These are phyloP conservation scores for Glycine tomentella DNA, from an alignment of 306 rosid genomes.

Conservation along the genomic window DNA sequence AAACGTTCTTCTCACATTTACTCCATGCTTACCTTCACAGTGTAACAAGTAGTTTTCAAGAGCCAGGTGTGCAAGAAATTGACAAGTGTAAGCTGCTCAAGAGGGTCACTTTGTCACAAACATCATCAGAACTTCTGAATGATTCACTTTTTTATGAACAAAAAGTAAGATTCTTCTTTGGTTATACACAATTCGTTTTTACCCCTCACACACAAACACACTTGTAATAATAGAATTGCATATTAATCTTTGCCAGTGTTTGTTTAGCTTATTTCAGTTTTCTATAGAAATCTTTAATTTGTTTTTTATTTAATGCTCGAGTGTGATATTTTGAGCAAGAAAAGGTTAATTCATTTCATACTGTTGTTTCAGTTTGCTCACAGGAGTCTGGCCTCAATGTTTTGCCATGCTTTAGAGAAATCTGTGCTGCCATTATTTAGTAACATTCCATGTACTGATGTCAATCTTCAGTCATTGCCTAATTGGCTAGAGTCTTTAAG, in stretches of 20 bases:
- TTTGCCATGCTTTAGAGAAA: constrained; percentile 74
- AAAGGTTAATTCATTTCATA: constrained; percentile 45
- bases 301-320: no score
- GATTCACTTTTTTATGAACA: constrained; percentile 75
- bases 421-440: constrained; percentile 51
- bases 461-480: constrained; percentile 59
- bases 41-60: constrained; percentile 53
- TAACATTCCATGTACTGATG: constrained; percentile 44
- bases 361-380: constrained; percentile 73
- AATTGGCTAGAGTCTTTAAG: constrained; percentile 68
- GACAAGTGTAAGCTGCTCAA: constrained; percentile 52
- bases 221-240: constrained; percentile 4
- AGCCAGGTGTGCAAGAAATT: constrained; percentile 42
- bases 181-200: constrained; percentile 4
- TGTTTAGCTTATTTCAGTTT: constrained; percentile 36
- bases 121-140: constrained; percentile 71
- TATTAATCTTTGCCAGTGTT: constrained; percentile 6
- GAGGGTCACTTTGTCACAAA: constrained; percentile 63
- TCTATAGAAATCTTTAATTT: constrained; percentile 23
- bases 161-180: constrained; percentile 62
- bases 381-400: constrained; percentile 75
- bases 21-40: constrained; percentile 59
- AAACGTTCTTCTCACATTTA: constrained; percentile 68
- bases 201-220: not conserved
- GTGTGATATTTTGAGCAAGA: constrained; percentile 19